Conservation (phyloP, 306 rosid species). For the Malus fusca region DNA sequence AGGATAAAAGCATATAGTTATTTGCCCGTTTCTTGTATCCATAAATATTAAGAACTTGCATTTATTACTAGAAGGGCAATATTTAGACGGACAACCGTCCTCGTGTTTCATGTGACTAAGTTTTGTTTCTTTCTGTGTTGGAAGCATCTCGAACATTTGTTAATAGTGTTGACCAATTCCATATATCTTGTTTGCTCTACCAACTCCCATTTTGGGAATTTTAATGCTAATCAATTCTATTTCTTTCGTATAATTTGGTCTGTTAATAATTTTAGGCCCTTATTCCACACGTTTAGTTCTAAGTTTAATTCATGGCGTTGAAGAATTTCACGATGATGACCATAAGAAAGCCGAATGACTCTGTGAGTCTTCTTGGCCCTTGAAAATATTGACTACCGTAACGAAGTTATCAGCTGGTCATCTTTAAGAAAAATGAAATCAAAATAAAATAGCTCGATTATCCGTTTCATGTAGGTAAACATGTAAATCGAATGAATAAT, state of each 20-base stretch:
- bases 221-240: neutral
- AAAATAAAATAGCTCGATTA: too few relatives aligned
- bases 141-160: neutral
- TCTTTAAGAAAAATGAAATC: too few relatives aligned
- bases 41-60: neutral
- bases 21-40: too few relatives aligned
- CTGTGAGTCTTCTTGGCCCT: rapidly evolving
- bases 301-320: too few relatives aligned
- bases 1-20: too few relatives aligned
- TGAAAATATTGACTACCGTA: too few relatives aligned
- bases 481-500: too few relatives aligned
- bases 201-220: neutral
- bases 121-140: slow-evolving; percentile 3
- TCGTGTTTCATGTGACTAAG: neutral
- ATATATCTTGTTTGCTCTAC: neutral
- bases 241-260: neutral
- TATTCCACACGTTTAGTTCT: too few relatives aligned
- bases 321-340: too few relatives aligned
- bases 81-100: neutral
- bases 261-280: neutral
- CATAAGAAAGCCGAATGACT: rapidly evolving
- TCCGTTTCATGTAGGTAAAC: too few relatives aligned
- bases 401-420: rapidly evolving
- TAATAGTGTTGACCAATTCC: neutral
- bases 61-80: neutral